phyloP scores from a whole-genome alignment of 1,284 basidiomycete species.

The Microstroma glucosiphilum region DNA sequence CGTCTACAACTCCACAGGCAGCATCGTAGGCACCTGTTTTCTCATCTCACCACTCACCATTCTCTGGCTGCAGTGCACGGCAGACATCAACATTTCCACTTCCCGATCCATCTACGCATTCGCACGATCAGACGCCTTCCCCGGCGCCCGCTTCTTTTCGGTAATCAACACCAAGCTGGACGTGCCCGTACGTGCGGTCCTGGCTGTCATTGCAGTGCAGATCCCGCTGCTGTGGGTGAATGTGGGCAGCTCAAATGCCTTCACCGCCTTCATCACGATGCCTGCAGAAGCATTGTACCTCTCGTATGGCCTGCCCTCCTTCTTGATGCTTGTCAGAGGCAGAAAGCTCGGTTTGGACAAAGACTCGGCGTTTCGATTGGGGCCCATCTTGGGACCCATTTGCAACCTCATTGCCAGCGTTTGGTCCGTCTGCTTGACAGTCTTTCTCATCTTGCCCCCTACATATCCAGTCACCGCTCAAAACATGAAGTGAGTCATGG shows the following conservation, averaged over 20 bases:
- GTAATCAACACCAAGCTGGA: conserved; percentile 17
- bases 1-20: conserved; percentile 14
- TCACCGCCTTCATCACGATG: conserved; percentile 22
- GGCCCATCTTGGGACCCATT: conserved; percentile 8
- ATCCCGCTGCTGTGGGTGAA: conserved; percentile 17
- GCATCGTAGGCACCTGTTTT: conserved; percentile 16
- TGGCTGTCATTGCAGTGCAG: conserved; percentile 15
- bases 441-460: conserved; percentile 20
- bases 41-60: conserved; percentile 19
- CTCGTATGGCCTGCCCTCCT: not conserved
- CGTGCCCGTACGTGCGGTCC: conserved; percentile 14
- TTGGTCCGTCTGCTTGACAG: conserved; percentile 18
- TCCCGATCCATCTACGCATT: conserved; percentile 17
- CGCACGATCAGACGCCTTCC: conserved; percentile 19
- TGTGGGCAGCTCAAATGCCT: conserved; percentile 20
- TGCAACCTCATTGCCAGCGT: conserved; percentile 20
- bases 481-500: conserved; percentile 6
- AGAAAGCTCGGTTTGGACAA: not conserved
- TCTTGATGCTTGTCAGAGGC: conserved; percentile 4
- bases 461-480: conserved; percentile 18
- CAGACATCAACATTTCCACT: conserved; percentile 19
- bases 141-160: conserved; percentile 11
- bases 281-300: conserved; percentile 15
- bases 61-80: conserved; percentile 15
- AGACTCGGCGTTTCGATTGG: conserved; percentile 15